Conservation (phyloP, 805 yeast genomes). For the Isabelozyma pseudorhagii region DNA sequence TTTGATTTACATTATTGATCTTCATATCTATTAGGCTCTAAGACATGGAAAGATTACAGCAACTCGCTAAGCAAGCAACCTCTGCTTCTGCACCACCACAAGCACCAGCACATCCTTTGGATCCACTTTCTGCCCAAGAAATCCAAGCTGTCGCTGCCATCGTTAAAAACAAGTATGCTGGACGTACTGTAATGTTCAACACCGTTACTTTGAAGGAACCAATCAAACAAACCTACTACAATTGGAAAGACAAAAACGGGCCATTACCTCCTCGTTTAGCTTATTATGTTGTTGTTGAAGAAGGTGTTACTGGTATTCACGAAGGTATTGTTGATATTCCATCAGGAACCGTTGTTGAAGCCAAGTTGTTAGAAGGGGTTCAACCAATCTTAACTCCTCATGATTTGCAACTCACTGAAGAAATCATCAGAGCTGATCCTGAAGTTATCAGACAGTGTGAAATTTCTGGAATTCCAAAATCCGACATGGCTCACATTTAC, state of each 20-base stretch:
- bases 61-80: conserved; percentile 59
- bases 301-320: conserved; percentile 58
- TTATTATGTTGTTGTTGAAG: conserved; percentile 58
- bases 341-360: conserved; percentile 43
- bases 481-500: conserved; percentile 57
- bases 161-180: conserved; percentile 47
- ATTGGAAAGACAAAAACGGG: conserved; percentile 62
- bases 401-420: conserved; percentile 63
- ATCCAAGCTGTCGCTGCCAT: conserved; percentile 55
- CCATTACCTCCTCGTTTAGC: conserved; percentile 69
- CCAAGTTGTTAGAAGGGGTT: conserved; percentile 52
- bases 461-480: conserved; percentile 62
- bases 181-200: conserved; percentile 53
- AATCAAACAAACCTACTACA: conserved; percentile 55
- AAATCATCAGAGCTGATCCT: conserved; percentile 65
- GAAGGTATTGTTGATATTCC: conserved; percentile 69
- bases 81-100: conserved; percentile 54
- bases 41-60: conserved; percentile 62
- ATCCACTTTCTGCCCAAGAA: conserved; percentile 65
- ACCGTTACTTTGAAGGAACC: conserved; percentile 74
- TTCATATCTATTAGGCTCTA: neutral
- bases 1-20: neutral
- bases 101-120: conserved; percentile 63
- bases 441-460: conserved; percentile 70
- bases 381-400: conserved; percentile 75